Conservation (phyloP, 306 rosid genomes). For the Dryas drummondii region DNA sequence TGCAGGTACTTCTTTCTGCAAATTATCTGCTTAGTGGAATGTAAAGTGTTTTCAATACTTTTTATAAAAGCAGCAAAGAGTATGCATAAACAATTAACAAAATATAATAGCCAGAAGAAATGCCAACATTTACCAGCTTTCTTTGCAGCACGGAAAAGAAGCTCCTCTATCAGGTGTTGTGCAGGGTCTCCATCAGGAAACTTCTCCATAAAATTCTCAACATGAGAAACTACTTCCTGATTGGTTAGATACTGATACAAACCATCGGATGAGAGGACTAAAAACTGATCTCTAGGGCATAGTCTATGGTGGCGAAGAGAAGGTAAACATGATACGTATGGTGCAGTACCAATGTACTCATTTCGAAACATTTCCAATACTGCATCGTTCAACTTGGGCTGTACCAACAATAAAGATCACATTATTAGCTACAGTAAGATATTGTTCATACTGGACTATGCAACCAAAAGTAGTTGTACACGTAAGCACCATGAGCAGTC, state of each 20-base stretch:
- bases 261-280: slow-evolving; percentile 97
- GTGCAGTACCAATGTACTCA: slow-evolving; percentile 88
- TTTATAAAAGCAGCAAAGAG: background rate
- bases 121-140: slow-evolving; percentile 68
- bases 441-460: slow-evolving; percentile 3
- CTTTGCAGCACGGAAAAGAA: slow-evolving; percentile 95
- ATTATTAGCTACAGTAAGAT: slow-evolving; percentile 19
- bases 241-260: slow-evolving; percentile 91
- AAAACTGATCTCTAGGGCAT: slow-evolving; percentile 82
- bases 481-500: background rate
- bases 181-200: slow-evolving; percentile 99
- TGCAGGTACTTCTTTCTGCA: no score
- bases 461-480: background rate
- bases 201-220: slow-evolving; percentile 94
- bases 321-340: slow-evolving; percentile 91
- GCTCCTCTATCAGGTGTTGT: slow-evolving; percentile 98
- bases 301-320: slow-evolving; percentile 87
- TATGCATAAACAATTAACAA: background rate
- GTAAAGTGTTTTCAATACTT: no score
- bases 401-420: slow-evolving; percentile 40
- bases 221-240: slow-evolving; percentile 93
- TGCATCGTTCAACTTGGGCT: slow-evolving; percentile 93
- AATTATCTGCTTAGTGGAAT: no score
- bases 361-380: slow-evolving; percentile 93
- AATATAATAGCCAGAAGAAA: background rate